Evolutionary conservation across 768 basidiomycete species (phyloP), one percentile per base, ranked within the genome.

Genomic region (Tricholoma flavovirens): DNA sequence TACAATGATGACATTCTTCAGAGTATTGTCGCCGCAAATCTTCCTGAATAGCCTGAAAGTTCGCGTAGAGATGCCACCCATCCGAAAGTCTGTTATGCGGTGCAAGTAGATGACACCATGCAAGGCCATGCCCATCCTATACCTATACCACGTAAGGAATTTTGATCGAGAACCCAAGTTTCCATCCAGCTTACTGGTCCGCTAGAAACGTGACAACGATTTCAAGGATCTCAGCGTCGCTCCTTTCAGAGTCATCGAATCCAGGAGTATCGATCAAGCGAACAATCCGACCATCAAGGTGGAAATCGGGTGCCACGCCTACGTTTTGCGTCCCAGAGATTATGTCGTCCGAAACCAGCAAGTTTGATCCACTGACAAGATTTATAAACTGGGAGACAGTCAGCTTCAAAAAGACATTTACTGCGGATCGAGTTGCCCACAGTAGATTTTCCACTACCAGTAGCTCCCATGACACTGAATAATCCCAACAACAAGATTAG

Each of bases 71-170:
- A 54, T 42, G 10, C 40, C 54, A 2, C 57, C 57, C 42, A 63
- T 57, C 12, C 73, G 59, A 58, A 69, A 62, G 48, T 76, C 74
- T 4, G 59, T 53, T 57, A 75, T 76, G n/a, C 71, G 68, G 59
- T 75, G 74, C 61, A 75, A 70, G 60, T 75, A 76, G 46, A 75
- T 66, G 61, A 75, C 66, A 26, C 74, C 75, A 14, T 53, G 15
- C 33, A 74, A 67, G 57, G 68, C 72, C 36, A 65, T 54, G 6
- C 56, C 33, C 5, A 33, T 9, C 5, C 11, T 36, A 9, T 50
- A 12, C n/a, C 29, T 33, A 36, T 32, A 11, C 30, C 30, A 32
- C 10, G 30, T 32, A 32, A 32, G 30, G 29, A 32, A 4, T 8
- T 11, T 11, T 32, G 7, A 32, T 32, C 30, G 7, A 11, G 30